Conservation (phyloP, 2,329 filamentous ascomycete genomes). For the Hymenoscyphus fructigenus region DNA sequence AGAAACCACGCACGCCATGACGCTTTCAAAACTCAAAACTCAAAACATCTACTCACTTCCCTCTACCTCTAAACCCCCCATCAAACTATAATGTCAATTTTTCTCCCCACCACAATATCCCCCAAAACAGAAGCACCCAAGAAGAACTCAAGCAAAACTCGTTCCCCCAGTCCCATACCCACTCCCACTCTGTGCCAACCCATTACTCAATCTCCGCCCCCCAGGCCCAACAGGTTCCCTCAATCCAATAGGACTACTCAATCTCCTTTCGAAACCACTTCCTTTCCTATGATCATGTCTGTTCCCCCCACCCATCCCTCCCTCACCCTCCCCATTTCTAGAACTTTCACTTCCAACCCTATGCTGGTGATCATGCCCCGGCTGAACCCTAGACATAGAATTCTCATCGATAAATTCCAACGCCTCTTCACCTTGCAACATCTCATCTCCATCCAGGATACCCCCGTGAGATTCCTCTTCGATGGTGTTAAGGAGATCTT, state of each 20-base stretch:
- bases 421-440: slow-evolving; percentile 26
- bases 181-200: slow-evolving; percentile 33
- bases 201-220: slow-evolving; percentile 36
- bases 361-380: neutral
- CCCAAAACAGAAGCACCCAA: neutral
- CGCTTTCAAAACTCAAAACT: too few species aligned
- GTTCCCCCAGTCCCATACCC: slow-evolving; percentile 36
- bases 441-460: slow-evolving; percentile 27
- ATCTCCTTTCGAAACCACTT: slow-evolving; percentile 22
- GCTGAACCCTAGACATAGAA: slow-evolving; percentile 5
- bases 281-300: neutral
- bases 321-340: too few species aligned
- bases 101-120: too few species aligned
- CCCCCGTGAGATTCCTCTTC: slow-evolving; percentile 20
- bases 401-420: slow-evolving; percentile 25
- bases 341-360: neutral
- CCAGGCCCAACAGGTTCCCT: slow-evolving; percentile 34
- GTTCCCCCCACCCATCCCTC: too few species aligned
- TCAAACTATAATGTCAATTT: too few species aligned
- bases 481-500: slow-evolving; percentile 16
- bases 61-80: too few species aligned
- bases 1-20: too few species aligned
- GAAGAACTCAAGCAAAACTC: slow-evolving; percentile 28
- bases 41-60: too few species aligned
- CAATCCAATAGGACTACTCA: slow-evolving; percentile 35